phyloP scores from a whole-genome alignment of 208 protist species.

The Trypanosoma rangeli region DNA sequence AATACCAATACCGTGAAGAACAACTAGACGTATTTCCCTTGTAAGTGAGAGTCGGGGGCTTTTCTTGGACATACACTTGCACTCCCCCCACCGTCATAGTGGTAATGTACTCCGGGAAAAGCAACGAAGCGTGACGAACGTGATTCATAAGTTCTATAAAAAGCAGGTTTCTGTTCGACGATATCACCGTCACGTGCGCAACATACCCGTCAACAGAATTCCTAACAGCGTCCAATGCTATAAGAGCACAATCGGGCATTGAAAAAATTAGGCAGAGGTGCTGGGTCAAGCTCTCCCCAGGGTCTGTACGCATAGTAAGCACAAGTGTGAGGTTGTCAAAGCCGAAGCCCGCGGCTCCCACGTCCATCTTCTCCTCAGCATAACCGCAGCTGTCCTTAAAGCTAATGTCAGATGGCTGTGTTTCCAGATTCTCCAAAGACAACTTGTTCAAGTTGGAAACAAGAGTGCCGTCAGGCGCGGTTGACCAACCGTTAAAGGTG shows the following conservation, averaged over 20 bases:
- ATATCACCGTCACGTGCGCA: conserved; percentile 21
- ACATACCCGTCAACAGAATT: neutral
- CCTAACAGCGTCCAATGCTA: conserved; percentile 6
- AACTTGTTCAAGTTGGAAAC: conserved; percentile 38
- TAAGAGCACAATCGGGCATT: conserved; percentile 17
- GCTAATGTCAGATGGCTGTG: conserved; percentile 42
- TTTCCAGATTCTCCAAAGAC: conserved; percentile 32
- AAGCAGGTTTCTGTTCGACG: conserved; percentile 18
- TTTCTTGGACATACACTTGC: conserved; percentile 42
- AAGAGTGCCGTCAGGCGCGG: conserved; percentile 6
- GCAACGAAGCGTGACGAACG: conserved; percentile 41
- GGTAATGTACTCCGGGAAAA: conserved; percentile 42
- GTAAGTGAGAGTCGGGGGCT: conserved; percentile 17
- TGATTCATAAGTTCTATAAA: conserved; percentile 49
- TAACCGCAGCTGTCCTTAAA: conserved; percentile 42
- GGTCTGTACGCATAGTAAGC: conserved; percentile 12
- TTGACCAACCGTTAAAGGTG: conserved; percentile 32
- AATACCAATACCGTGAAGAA: conserved; percentile 70
- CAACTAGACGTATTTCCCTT: conserved; percentile 45
- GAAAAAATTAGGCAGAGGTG: conserved; percentile 21
- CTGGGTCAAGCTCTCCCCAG: neutral
- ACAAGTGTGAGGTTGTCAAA: conserved; percentile 25
- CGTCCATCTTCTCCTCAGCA: conserved; percentile 5
- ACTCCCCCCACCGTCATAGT: conserved; percentile 42
- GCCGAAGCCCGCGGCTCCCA: conserved; percentile 5